Evolutionary conservation across 345 rosid species (phyloP).

Genomic region (Aethionema arabicum): DNA sequence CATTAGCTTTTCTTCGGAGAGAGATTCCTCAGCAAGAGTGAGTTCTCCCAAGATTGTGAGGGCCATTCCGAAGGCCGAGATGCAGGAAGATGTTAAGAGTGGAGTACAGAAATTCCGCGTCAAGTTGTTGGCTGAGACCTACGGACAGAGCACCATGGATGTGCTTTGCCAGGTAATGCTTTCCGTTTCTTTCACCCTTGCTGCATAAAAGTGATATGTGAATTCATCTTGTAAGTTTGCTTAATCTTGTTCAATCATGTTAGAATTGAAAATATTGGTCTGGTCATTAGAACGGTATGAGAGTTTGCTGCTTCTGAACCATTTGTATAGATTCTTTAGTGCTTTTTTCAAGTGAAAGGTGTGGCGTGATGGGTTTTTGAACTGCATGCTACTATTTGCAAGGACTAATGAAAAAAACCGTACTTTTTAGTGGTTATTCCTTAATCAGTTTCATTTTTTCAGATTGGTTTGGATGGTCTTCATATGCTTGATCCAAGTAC

Average conservation of each 20-base stretch:
- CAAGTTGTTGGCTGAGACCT: conserved; percentile 79
- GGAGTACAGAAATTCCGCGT: conserved; percentile 97
- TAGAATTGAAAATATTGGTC: background rate
- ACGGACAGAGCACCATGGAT: conserved; percentile 82
- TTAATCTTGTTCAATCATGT: background rate
- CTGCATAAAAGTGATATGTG: background rate
- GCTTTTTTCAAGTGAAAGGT: no score
- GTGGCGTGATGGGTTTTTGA: no score
- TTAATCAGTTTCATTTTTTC: conserved; percentile 28
- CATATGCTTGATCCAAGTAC: conserved; percentile 95
- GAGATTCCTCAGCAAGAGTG: conserved; percentile 47
- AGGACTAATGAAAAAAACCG: background rate
- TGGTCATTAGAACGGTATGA: background rate
- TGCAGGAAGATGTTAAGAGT: conserved; percentile 72
- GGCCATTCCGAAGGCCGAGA: conserved; percentile 87
- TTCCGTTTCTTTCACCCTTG: no score
- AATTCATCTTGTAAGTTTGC: background rate
- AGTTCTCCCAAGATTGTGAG: conserved; percentile 72
- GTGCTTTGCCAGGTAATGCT: conserved; percentile 84
- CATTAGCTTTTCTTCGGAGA: conserved; percentile 56
- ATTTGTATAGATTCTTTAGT: no score
- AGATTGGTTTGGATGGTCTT: conserved; percentile 98
- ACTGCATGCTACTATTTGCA: no score
- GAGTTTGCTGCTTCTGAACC: background rate
- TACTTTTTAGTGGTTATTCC: background rate